Base-by-base conservation (phyloP, 768 basidiomycete genomes). In the Clitopilus passeckerianus region DNA sequence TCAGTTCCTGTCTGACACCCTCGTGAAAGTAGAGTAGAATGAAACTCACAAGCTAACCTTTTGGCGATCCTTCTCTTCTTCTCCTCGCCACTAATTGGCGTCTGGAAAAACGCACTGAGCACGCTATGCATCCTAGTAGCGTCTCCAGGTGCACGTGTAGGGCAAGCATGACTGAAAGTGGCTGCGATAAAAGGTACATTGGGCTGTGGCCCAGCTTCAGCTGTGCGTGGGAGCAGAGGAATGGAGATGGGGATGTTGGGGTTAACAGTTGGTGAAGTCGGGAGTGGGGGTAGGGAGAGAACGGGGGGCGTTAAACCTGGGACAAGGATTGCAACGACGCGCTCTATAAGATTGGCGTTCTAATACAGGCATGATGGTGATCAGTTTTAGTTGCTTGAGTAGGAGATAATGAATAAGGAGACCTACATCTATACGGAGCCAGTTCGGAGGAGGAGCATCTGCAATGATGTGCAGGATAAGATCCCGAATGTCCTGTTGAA, bases 71-170 rank as follows among this genome's bases (percentile, higher is more conserved):
- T 78, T 65, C 81, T 79, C 64, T 86, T 87, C 76, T 89, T 90
- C 72, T 96, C 94, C 57, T 89, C 86, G 0, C 82, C 81, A 4
- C 86, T 90, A 9, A 97, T 77, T 1, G 93, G 94, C 0, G 83
- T 80, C 53, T 86, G 87, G 71, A 98, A 89, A 67, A 98, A 92
- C 0, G 86, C 74, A 64, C 88, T 86, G 22, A 96, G 79, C 41
- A 93, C 88, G 24, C 90, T 91, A 66, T 94, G 90, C 86, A 98
- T 89, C 44, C 86, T 80, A 34, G 81, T 87, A 57, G 81, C 80
- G 64, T 98, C 96, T 0, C 96, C 97, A 0, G 95, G 95, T 0
- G 95, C 95, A 18, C 89, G 85, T 0, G 95, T 95, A 0, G 95
- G 96, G 63, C 91, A 93, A 14, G 93, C 94, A 74, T 97, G 93